phyloP scores from a whole-genome alignment of 495 filamentous ascomycete genomes.

The Xylaria scruposa region DNA sequence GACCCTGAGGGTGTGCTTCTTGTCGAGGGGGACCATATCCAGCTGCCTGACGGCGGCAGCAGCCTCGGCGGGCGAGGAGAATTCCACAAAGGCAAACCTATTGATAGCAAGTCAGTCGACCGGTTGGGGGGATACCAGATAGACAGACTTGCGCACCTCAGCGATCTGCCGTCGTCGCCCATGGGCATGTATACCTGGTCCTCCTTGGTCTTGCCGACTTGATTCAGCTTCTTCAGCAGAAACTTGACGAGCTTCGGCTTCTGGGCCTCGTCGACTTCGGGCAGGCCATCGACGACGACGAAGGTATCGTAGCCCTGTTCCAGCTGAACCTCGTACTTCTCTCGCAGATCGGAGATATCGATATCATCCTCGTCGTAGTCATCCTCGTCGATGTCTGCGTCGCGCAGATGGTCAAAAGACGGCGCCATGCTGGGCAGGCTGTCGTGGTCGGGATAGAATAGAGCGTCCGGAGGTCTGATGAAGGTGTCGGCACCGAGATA shows the following conservation, averaged over 20 bases:
- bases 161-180: constrained; percentile 77
- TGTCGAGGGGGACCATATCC: constrained; percentile 84
- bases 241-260: constrained; percentile 93
- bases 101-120: constrained; percentile 25
- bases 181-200: constrained; percentile 93
- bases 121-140: neutral
- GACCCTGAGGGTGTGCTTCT: constrained; percentile 90
- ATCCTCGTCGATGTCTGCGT: constrained; percentile 81
- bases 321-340: constrained; percentile 91
- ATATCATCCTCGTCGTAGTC: constrained; percentile 91
- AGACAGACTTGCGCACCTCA: constrained; percentile 66
- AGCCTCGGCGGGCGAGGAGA: constrained; percentile 89
- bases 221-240: constrained; percentile 85
- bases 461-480: neutral
- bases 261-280: constrained; percentile 80
- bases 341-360: constrained; percentile 90
- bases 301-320: constrained; percentile 96
- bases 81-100: constrained; percentile 96
- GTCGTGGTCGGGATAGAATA: constrained; percentile 15
- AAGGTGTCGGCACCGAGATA: constrained; percentile 10
- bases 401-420: constrained; percentile 63
- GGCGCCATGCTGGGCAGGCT: constrained; percentile 61
- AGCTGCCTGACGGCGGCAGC: constrained; percentile 85
- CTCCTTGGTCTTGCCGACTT: constrained; percentile 81
- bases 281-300: constrained; percentile 92